phyloP scores from a whole-genome alignment of 192 early-diverging fungal species.

The Coemansia sp. region DNA sequence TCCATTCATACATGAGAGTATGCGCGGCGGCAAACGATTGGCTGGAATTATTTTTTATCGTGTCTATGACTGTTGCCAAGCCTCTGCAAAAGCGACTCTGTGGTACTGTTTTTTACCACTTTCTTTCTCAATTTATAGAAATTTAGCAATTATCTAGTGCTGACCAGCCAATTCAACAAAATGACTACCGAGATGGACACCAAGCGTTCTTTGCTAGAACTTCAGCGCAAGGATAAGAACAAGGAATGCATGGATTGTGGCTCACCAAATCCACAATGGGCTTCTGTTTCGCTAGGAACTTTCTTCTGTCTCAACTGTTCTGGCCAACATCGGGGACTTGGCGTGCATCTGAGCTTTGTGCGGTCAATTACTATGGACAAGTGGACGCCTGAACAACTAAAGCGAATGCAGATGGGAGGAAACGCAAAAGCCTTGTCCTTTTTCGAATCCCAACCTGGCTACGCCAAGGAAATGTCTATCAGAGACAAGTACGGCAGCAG shows the following conservation, averaged over 20 bases:
- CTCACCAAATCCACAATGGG: slow-evolving; percentile 86
- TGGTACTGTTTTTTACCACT: background rate
- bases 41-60: background rate
- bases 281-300: slow-evolving; percentile 88
- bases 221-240: slow-evolving; percentile 47
- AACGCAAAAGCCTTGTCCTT: slow-evolving; percentile 85
- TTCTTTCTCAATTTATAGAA: background rate
- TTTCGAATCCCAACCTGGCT: slow-evolving; percentile 81
- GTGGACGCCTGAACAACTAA: slow-evolving; percentile 93
- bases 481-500: slow-evolving; percentile 86
- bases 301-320: slow-evolving; percentile 97
- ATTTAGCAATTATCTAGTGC: background rate
- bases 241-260: slow-evolving; percentile 88
- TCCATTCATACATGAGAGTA: background rate
- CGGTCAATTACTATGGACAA: slow-evolving; percentile 99
- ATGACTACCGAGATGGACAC: slow-evolving; percentile 34
- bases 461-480: slow-evolving; percentile 70
- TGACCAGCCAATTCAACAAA: background rate
- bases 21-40: slow-evolving; percentile 31
- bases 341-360: slow-evolving; percentile 88
- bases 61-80: background rate
- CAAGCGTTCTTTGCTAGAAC: slow-evolving; percentile 40
- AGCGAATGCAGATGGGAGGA: slow-evolving; percentile 92
- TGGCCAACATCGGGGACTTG: slow-evolving; percentile 83
- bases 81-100: too few species aligned